Evolutionary conservation across 2,329 filamentous ascomycete species (phyloP), one percentile per base, ranked within the genome.

Genomic region (Claviceps pazoutovae): DNA sequence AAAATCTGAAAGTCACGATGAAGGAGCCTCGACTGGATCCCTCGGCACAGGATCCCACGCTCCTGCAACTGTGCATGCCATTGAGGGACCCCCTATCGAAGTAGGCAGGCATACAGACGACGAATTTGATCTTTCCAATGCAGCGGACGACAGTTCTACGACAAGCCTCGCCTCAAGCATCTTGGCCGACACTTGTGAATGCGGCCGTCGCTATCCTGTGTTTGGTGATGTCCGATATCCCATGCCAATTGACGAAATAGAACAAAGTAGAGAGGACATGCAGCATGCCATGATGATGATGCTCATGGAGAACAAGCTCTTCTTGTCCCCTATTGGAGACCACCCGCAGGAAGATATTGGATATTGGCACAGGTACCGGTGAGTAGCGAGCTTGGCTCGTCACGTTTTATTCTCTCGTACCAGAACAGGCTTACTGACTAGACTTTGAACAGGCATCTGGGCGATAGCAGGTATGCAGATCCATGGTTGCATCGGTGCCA

Each of bases 191-290:
- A 47, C 54, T 2, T 57, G 49, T 36, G 56, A 57, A 49, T 51
- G 54, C 26, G 54, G 56, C 3, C 49, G 56, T 23, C 56, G 56
- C 3, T 69, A 69, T 45, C 66, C 69, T 53, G 56, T 58, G 9
- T 69, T 64, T 52, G 61, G 61, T 16, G 55, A 65, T 48, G 64
- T 61, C 4, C 55, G 60, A 8, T 70, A 68, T 50, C 64, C 66
- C 1, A 60, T 69, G n/a, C 66, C 67, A 19, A 69, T 69, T 55
- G 65, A 69, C 54, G 65, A 68, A 14, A 42, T 55, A 5, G 69
- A 71, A 56, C 66, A 70, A 54, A 60, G 62, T 13, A 61, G 68
- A 9, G 64, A 71, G 61, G 64, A 67, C 56, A 68, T 67, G 60
- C 63, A 68, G 55, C 68, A 72, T 53, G 65, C 68, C 48, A 66